phyloP scores from a whole-genome alignment of 148 eudicot genomes.

The Rheum nobile region DNA sequence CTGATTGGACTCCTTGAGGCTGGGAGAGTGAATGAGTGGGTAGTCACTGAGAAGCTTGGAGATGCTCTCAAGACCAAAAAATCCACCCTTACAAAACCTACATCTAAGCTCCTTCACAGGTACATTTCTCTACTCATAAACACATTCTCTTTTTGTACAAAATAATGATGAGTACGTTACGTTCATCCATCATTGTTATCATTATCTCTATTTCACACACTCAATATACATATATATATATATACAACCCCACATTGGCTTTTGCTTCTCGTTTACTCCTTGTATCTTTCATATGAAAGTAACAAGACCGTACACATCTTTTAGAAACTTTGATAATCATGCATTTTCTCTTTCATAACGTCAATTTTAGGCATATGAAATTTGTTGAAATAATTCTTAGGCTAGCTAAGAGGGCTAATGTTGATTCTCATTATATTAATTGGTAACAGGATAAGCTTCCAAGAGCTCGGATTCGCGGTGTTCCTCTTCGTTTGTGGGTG shows the following conservation, averaged over 20 bases:
- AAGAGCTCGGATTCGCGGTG: constrained; percentile 64
- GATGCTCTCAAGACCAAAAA: constrained; percentile 61
- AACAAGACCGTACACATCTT: no score
- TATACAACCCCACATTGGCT: no score
- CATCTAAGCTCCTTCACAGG: constrained; percentile 69
- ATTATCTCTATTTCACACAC: no score
- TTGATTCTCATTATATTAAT: background rate
- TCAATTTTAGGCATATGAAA: background rate
- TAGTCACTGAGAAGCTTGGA: constrained; percentile 95
- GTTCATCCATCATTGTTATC: no score
- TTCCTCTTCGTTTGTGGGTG: constrained; percentile 75
- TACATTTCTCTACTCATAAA: constrained; percentile 1
- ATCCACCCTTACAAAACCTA: constrained; percentile 28
- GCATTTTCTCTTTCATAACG: background rate
- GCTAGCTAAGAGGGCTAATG: background rate
- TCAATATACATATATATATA: no score
- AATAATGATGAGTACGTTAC: background rate
- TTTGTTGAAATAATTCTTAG: background rate
- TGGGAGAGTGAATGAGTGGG: constrained; percentile 92
- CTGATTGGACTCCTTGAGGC: constrained; percentile 78
- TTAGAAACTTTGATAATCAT: no score
- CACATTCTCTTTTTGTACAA: background rate
- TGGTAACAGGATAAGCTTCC: constrained; percentile 47
- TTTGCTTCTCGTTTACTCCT: no score
- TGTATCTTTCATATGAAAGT: no score